Conservation (phyloP, 2,329 filamentous ascomycete genomes). For the Colletotrichum simmondsii region DNA sequence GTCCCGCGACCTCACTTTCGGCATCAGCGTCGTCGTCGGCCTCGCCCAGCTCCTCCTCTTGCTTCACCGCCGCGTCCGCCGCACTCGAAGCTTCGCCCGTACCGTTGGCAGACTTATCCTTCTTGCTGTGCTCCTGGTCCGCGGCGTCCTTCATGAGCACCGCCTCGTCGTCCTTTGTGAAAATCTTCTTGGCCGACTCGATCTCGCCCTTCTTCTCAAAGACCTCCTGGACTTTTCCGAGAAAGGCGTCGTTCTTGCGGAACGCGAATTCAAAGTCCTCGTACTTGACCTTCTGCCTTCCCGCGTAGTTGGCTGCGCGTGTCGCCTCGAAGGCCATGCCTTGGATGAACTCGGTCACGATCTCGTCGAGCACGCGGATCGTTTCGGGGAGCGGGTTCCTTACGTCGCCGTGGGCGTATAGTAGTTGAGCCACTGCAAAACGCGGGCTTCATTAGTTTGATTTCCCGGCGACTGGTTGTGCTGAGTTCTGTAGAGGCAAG, state of each 20-base stretch:
- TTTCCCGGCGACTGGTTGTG: too few relatives aligned
- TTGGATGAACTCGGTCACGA: slow-evolving; percentile 96
- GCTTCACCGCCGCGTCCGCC: slow-evolving; percentile 44
- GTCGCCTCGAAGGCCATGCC: slow-evolving; percentile 92
- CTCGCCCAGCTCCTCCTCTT: slow-evolving; percentile 63
- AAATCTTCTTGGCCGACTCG: slow-evolving; percentile 82
- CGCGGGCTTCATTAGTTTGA: neutral
- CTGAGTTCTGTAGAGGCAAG: neutral
- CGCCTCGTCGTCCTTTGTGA: slow-evolving; percentile 75
- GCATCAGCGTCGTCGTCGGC: slow-evolving; percentile 60
- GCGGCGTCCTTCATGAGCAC: slow-evolving; percentile 66
- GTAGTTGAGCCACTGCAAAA: slow-evolving; percentile 73
- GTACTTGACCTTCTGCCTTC: slow-evolving; percentile 96
- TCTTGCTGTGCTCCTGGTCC: slow-evolving; percentile 52
- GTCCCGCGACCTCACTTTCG: slow-evolving; percentile 40
- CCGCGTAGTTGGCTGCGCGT: slow-evolving; percentile 83
- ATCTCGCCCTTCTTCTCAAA: slow-evolving; percentile 89
- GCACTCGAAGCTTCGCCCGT: slow-evolving; percentile 35
- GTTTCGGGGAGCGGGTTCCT: slow-evolving; percentile 84
- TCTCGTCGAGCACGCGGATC: slow-evolving; percentile 89
- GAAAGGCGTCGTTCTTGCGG: slow-evolving; percentile 83
- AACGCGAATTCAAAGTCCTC: slow-evolving; percentile 98
- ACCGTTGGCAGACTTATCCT: slow-evolving; percentile 43
- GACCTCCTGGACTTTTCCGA: slow-evolving; percentile 90
- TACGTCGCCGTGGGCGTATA: slow-evolving; percentile 85